Conservation (phyloP, 1,139 yeast species). For the Suhomyces wounanorum region DNA sequence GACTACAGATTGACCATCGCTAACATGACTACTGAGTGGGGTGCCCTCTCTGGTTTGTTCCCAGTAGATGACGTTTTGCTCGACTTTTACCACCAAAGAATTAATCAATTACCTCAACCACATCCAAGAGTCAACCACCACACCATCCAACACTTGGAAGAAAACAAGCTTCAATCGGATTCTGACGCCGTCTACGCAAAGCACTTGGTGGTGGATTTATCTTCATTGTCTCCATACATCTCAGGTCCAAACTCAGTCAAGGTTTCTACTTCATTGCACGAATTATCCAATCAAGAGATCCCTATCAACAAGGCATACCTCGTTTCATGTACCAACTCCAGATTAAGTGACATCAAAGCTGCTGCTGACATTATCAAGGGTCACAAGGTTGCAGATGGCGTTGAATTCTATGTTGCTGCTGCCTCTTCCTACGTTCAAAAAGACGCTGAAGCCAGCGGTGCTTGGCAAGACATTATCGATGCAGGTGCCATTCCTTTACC, state of each 20-base stretch:
- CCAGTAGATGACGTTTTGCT: slow-evolving; percentile 83
- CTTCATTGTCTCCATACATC: slow-evolving; percentile 85
- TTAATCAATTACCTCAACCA: slow-evolving; percentile 66
- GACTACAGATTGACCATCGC: slow-evolving; percentile 96
- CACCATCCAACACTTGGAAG: slow-evolving; percentile 53
- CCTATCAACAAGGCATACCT: slow-evolving; percentile 90
- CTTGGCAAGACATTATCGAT: slow-evolving; percentile 84
- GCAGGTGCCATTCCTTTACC: slow-evolving; percentile 97
- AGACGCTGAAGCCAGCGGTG: slow-evolving; percentile 88
- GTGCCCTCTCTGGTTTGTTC: slow-evolving; percentile 94
- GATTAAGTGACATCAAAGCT: slow-evolving; percentile 88
- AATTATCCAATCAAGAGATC: slow-evolving; percentile 70
- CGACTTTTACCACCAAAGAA: slow-evolving; percentile 73
- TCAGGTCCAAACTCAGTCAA: slow-evolving; percentile 98
- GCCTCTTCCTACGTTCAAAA: slow-evolving; percentile 92
- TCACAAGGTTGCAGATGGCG: slow-evolving; percentile 80
- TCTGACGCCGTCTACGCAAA: slow-evolving; percentile 83
- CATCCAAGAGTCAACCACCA: slow-evolving; percentile 80
- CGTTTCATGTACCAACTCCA: slow-evolving; percentile 96
- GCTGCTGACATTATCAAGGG: slow-evolving; percentile 88
- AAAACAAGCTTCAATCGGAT: slow-evolving; percentile 59
- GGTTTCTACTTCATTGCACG: slow-evolving; percentile 75
- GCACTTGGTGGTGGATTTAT: slow-evolving; percentile 75
- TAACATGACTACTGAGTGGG: slow-evolving; percentile 99
- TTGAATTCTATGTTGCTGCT: slow-evolving; percentile 95